Base-by-base conservation (phyloP, 768 basidiomycete species). In the Dacryopinax primogenitus region DNA sequence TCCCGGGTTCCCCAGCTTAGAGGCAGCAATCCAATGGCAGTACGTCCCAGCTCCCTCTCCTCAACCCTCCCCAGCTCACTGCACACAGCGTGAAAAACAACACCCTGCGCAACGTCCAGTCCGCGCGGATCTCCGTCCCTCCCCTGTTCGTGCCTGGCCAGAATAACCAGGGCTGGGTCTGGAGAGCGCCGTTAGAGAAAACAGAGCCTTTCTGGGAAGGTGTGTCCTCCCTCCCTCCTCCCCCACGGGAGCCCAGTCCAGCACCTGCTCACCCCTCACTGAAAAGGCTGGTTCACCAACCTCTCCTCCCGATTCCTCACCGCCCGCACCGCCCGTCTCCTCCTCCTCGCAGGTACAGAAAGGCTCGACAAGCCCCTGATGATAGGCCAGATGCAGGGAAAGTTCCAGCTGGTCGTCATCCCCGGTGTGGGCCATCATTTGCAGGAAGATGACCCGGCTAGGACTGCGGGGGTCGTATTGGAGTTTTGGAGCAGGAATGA, bases 21-120 rank as follows among this genome's bases (percentile, higher is more conserved):
- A 94, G 72, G 87, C 88, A 63, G 93, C 88, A 0, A 84, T 99
- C 41, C 86, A 90, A 66, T 99, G 96, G 96, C 95, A 98, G 93
- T 97, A 75, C 71, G 93, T 80, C 11, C 9, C 28, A 26, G 33
- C 67, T 30, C 41, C 18, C 45, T 44, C 13, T 62, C 37, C 58
- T 18, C 18, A 26, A 36, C 33, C 16, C 62, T 62, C 12, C 26
- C 23, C 47, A 21, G 62, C 33, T 51, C 26, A 23, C 51, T 30
- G 26, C 13, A 23, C 11, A 13, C 51, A 96, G 95, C 71, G 74
- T 96, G 30, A 79, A 79, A 9, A 92, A 90, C 0, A 86, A 86
- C 64, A 86, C 92, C 0, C 88, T 98, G 69, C 84, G 86, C 41
- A 95, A 95, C 72, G 68, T 80, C 0, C 76, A 78, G 3, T 96